Evolutionary conservation across 148 eudicot genomes (phyloP).

Genomic region (Vaccinium macrocarpon): DNA sequence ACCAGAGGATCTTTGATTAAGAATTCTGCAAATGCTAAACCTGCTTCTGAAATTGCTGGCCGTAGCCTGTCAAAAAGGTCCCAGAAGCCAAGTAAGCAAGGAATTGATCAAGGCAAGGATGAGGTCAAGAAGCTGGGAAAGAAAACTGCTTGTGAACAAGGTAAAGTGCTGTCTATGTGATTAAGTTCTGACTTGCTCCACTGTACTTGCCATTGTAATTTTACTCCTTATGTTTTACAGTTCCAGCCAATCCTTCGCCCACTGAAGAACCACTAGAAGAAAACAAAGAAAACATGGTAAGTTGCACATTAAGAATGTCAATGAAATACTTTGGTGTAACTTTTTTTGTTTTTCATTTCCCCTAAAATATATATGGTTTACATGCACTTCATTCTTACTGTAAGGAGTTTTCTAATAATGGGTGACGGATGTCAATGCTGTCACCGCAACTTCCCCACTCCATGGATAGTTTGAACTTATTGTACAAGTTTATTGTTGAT

Average conservation of each 20-base stretch:
- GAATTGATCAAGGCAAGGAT: slow-evolving; percentile 28
- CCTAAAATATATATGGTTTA: not conserved
- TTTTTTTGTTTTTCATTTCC: not conserved
- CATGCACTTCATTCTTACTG: not conserved
- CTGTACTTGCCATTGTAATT: not conserved
- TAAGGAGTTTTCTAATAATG: not conserved
- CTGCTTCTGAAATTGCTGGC: slow-evolving; percentile 32
- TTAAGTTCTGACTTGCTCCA: not conserved
- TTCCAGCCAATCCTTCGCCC: slow-evolving; percentile 22
- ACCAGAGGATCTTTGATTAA: slow-evolving; percentile 35
- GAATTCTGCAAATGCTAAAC: slow-evolving; percentile 28
- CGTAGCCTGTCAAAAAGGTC: slow-evolving; percentile 40
- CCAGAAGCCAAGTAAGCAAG: slow-evolving; percentile 43
- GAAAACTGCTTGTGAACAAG: slow-evolving; percentile 34
- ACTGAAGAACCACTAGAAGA: slow-evolving; percentile 40
- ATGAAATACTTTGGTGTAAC: not conserved
- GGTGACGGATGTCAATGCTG: not conserved
- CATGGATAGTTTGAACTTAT: not conserved
- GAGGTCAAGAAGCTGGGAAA: slow-evolving; percentile 42
- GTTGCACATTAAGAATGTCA: not conserved
- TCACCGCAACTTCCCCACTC: not conserved
- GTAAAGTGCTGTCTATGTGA: slow-evolving; percentile 19
- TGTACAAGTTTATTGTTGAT: not conserved
- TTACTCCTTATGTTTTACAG: slow-evolving; percentile 23
- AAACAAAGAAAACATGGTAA: slow-evolving; percentile 90